Evolutionary conservation across 2,329 filamentous ascomycete genomes (phyloP).

Genomic region (Monilinia vaccinii-corymbosi): DNA sequence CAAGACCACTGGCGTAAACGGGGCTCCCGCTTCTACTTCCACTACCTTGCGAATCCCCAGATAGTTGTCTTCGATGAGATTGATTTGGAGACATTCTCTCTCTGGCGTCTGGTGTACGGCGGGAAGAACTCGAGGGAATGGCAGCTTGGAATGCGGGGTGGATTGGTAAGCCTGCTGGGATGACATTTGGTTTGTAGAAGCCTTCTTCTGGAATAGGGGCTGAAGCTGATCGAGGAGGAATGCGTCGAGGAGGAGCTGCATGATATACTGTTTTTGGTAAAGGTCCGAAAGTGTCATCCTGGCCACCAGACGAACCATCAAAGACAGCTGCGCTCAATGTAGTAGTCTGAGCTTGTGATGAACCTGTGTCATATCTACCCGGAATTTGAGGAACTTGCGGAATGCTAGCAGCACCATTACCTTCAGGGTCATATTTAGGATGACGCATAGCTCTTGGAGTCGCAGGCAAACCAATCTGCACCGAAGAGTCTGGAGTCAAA

Average conservation of each 20-base stretch:
- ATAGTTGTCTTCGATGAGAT: conserved; percentile 27
- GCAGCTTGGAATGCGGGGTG: conserved; percentile 36
- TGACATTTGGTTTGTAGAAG: conserved; percentile 23
- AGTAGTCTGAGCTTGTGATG: conserved; percentile 8
- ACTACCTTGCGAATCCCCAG: conserved; percentile 26
- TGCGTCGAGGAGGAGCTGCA: conserved; percentile 35
- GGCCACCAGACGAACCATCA: conserved; percentile 22
- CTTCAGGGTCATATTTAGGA: conserved; percentile 55
- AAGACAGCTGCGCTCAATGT: conserved; percentile 4
- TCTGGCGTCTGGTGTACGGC: conserved; percentile 20
- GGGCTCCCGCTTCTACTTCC: conserved; percentile 22
- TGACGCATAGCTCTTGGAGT: conserved; percentile 88
- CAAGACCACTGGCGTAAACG: conserved; percentile 18
- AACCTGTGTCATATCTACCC: conserved; percentile 31
- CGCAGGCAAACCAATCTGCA: conserved; percentile 69
- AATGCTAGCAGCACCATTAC: conserved; percentile 46
- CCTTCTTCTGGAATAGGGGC: conserved; percentile 45
- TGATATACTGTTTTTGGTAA: conserved; percentile 29
- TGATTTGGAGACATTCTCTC: conserved; percentile 14
- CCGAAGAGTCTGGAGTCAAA: conserved; percentile 37
- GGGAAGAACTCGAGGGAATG: conserved; percentile 30
- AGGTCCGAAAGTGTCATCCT: conserved; percentile 25
- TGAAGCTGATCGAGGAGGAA: conserved; percentile 51
- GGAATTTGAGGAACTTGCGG: conserved; percentile 46
- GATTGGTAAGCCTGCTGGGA: conserved; percentile 29